These are phyloP conservation scores for Leccinum fallax DNA, from an alignment of 1,284 basidiomycete species.

Conservation along the genomic window DNA sequence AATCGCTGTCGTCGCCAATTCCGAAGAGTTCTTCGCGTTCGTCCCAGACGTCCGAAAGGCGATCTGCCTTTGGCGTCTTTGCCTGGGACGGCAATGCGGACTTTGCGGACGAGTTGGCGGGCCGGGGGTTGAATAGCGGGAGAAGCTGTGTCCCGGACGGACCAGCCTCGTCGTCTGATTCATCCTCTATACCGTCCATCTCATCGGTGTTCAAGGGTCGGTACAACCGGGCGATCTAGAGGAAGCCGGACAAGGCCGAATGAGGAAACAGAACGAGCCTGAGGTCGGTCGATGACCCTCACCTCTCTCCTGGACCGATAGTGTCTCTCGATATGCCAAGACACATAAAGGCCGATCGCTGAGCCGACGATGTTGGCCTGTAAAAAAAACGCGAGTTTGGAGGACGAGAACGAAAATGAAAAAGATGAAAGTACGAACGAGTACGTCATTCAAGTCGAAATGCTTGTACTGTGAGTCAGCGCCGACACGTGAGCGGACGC, in stretches of 20 bases:
- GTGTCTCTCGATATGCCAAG: conserved; percentile 71
- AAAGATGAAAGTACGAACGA: conserved; percentile 47
- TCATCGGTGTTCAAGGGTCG: conserved; percentile 61
- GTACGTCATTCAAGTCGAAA: conserved; percentile 78
- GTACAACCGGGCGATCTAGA: conserved; percentile 73
- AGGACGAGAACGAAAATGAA: not conserved
- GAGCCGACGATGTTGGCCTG: conserved; percentile 87
- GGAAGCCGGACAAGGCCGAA: not conserved
- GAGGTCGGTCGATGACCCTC: conserved; percentile 6
- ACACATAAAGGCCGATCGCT: conserved; percentile 65
- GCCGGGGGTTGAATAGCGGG: conserved; percentile 45
- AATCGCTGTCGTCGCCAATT: conserved; percentile 53
- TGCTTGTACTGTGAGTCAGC: conserved; percentile 59
- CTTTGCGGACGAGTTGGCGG: conserved; percentile 18
- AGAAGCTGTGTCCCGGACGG: conserved; percentile 55
- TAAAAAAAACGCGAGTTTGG: not conserved
- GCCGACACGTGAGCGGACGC: conserved; percentile 3
- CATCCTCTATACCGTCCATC: conserved; percentile 57
- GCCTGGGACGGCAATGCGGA: conserved; percentile 16
- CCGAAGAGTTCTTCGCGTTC: conserved; percentile 77
- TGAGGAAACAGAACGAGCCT: not conserved
- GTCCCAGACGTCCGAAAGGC: conserved; percentile 72
- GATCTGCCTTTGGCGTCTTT: conserved; percentile 31
- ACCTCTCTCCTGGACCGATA: conserved; percentile 79
- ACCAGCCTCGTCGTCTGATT: conserved; percentile 45